A percentile compares a stretch with the other conserved stretches of the same genome.
Conservation (phyloP, 176 grass and related monocot species). For the Aegilops longissima region DNA sequence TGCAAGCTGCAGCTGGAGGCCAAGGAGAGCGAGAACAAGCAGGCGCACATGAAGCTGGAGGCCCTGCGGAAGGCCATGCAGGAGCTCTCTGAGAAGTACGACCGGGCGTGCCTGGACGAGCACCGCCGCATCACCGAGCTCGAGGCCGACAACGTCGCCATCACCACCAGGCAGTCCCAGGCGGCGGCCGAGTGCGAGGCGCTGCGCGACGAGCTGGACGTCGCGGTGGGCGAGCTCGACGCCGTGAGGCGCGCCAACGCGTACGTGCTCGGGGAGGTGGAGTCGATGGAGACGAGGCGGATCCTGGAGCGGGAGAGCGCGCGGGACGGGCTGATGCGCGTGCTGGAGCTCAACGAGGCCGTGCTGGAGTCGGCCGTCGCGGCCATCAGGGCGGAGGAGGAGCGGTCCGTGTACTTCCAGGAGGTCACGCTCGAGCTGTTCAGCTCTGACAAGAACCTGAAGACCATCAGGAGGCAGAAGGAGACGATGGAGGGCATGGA, state of each 20-base stretch:
- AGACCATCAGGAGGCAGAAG: slow-evolving; percentile 17
- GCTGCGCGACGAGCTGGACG: slow-evolving; percentile 31
- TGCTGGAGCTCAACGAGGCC: slow-evolving; percentile 32
- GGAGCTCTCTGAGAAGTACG: not conserved
- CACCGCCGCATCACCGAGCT: slow-evolving; percentile 9
- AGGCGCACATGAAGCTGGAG: slow-evolving; percentile 14
- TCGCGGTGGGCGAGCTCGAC: slow-evolving; percentile 14
- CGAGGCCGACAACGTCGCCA: not conserved
- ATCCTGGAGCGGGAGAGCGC: slow-evolving; percentile 24
- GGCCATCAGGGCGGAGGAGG: slow-evolving; percentile 44
- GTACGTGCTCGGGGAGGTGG: slow-evolving; percentile 22
- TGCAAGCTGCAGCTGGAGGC: slow-evolving; percentile 48
- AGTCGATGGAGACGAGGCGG: slow-evolving; percentile 24
- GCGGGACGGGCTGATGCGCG: slow-evolving; percentile 13
- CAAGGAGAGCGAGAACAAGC: slow-evolving; percentile 27
- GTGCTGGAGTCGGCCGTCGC: slow-evolving; percentile 33
- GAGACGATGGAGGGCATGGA: slow-evolving; percentile 32
- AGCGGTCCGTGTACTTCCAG: slow-evolving; percentile 48
- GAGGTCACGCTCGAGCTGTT: slow-evolving; percentile 32
- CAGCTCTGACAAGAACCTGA: not conserved
- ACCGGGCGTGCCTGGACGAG: not conserved
- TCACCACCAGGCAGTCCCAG: slow-evolving; percentile 12
- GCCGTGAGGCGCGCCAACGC: slow-evolving; percentile 18
- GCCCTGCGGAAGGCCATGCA: slow-evolving; percentile 25
- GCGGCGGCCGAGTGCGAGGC: slow-evolving; percentile 16